phyloP scores from a whole-genome alignment of 352 stramenopile genomes.

The Thalassiosira mediterranea region DNA sequence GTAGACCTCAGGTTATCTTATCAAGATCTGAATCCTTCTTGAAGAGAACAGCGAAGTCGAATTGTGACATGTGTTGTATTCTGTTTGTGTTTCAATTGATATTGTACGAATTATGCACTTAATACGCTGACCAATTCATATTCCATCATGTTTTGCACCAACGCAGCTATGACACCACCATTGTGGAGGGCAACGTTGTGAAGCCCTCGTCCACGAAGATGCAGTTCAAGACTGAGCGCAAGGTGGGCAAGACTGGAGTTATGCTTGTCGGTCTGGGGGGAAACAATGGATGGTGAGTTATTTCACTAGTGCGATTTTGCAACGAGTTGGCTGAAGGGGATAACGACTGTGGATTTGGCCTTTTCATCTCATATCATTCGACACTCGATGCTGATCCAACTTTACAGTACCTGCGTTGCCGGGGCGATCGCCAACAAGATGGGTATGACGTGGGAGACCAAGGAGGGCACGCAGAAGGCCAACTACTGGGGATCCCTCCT shows the following conservation, averaged over 20 bases:
- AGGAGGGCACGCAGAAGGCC: constrained; percentile 91
- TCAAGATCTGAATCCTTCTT: too few relatives aligned
- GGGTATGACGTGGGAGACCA: constrained; percentile 95
- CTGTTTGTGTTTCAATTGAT: too few relatives aligned
- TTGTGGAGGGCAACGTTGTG: constrained; percentile 88
- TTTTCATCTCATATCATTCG: constrained; percentile 12
- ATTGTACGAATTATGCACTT: neutral
- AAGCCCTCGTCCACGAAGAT: constrained; percentile 92
- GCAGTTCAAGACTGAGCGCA: constrained; percentile 95
- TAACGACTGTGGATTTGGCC: neutral
- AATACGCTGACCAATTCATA: constrained; percentile 8
- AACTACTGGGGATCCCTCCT: constrained; percentile 99
- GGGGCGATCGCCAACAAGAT: constrained; percentile 98
- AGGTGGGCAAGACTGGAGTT: constrained; percentile 92
- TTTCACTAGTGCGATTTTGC: neutral
- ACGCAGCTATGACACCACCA: constrained; percentile 84
- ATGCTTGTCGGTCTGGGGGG: constrained; percentile 98
- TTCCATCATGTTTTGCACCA: constrained; percentile 10
- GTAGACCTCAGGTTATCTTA: too few relatives aligned
- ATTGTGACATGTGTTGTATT: neutral
- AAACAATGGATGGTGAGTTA: constrained; percentile 93
- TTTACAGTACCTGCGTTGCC: constrained; percentile 87
- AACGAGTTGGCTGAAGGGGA: neutral
- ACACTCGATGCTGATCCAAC: constrained; percentile 87
- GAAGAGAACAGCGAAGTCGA: too few relatives aligned